Evolutionary conservation across 1,139 yeast genomes (phyloP).

Genomic region (Suhomyces yuchorum): DNA sequence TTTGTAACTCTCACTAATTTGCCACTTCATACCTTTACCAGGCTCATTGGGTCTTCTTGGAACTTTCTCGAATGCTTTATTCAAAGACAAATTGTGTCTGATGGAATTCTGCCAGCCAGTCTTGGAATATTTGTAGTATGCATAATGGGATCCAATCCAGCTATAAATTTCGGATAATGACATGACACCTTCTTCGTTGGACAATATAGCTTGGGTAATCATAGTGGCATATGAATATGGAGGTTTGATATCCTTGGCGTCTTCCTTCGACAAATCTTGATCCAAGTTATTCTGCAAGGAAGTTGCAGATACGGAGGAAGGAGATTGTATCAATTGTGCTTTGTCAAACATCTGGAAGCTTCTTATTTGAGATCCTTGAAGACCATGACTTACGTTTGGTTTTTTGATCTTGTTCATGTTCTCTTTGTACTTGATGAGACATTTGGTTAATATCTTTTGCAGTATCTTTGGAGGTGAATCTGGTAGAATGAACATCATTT

Average conservation of each 20-base stretch:
- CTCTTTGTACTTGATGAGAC: slow-evolving; percentile 37
- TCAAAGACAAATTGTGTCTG: slow-evolving; percentile 77
- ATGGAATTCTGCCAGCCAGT: slow-evolving; percentile 95
- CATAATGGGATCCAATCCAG: slow-evolving; percentile 86
- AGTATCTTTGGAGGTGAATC: slow-evolving; percentile 78
- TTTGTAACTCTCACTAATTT: slow-evolving; percentile 80
- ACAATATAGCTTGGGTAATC: slow-evolving; percentile 95
- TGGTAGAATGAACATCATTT: slow-evolving; percentile 97
- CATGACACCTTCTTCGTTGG: slow-evolving; percentile 84
- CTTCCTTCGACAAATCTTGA: slow-evolving; percentile 83
- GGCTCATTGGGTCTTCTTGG: slow-evolving; percentile 96
- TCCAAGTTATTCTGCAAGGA: slow-evolving; percentile 52
- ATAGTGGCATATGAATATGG: slow-evolving; percentile 97
- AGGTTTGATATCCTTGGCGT: slow-evolving; percentile 90
- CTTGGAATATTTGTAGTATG: slow-evolving; percentile 87
- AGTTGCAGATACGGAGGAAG: slow-evolving; percentile 43
- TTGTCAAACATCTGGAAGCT: slow-evolving; percentile 60
- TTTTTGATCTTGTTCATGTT: slow-evolving; percentile 22
- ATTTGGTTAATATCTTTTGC: slow-evolving; percentile 48
- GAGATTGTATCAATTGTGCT: slow-evolving; percentile 40
- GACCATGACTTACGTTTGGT: slow-evolving; percentile 2
- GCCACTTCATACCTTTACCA: slow-evolving; percentile 99
- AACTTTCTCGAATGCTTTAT: slow-evolving; percentile 90
- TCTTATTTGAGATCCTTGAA: slow-evolving; percentile 23
- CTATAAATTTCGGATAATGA: slow-evolving; percentile 88